Conservation (phyloP, 1,284 basidiomycete species). For the Schizophyllum commune region DNA sequence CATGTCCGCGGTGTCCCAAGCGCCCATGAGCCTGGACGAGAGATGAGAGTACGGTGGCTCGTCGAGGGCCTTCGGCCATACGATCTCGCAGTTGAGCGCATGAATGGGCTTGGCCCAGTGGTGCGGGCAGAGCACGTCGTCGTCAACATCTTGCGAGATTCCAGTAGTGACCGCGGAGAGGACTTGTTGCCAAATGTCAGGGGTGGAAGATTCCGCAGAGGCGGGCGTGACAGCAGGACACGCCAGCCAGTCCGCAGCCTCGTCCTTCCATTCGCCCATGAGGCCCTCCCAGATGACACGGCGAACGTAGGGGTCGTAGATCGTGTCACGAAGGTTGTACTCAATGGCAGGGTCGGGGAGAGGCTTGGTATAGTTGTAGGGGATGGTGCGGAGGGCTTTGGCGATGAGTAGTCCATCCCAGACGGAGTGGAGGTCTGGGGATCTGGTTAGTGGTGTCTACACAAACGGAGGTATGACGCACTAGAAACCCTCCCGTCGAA, state of each 20-base stretch:
- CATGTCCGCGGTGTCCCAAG: conserved; percentile 7
- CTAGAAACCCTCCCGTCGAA: conserved; percentile 67
- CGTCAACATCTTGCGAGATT: conserved; percentile 37
- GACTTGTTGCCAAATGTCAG: conserved; percentile 19
- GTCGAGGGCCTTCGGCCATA: conserved; percentile 70
- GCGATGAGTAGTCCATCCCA: conserved; percentile 84
- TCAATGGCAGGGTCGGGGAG: conserved; percentile 66
- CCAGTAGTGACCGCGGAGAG: conserved; percentile 17
- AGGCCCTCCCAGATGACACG: conserved; percentile 83
- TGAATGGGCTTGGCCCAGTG: conserved; percentile 69
- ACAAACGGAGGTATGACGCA: no score
- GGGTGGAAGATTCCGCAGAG: conserved; percentile 8
- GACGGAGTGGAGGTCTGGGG: conserved; percentile 75
- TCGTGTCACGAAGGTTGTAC: conserved; percentile 63
- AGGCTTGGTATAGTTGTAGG: conserved; percentile 67
- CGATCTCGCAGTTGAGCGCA: conserved; percentile 68
- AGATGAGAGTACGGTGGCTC: conserved; percentile 26
- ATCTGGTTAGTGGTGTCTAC: no score
- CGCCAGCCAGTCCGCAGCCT: conserved; percentile 53
- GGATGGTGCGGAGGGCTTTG: conserved; percentile 68
- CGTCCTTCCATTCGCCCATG: conserved; percentile 52
- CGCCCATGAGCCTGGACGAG: conserved; percentile 8
- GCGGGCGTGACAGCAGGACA: conserved; percentile 42
- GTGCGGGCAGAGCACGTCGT: conserved; percentile 68
- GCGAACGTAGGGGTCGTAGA: conserved; percentile 86